A percentile compares a stretch with the other conserved stretches of the same genome.
phyloP scores from a whole-genome alignment of 2,329 filamentous ascomycete genomes.

The Beauveria rudraprayagi region DNA sequence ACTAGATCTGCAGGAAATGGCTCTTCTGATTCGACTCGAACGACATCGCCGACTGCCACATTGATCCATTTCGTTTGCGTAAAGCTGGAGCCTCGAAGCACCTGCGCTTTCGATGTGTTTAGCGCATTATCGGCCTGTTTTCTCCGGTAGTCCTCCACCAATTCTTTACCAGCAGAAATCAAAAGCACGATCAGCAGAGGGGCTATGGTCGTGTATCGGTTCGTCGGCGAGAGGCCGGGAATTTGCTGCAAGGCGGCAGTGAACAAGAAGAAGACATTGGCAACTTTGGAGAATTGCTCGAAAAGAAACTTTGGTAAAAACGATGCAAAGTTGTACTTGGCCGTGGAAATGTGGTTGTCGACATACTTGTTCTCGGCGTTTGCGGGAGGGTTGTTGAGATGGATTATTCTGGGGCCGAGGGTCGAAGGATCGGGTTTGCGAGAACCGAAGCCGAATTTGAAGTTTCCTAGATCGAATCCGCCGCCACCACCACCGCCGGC shows the following conservation, averaged over 20 bases:
- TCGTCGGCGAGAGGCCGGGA: conserved; percentile 88
- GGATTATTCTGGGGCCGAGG: conserved; percentile 83
- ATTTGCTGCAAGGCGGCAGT: conserved; percentile 93
- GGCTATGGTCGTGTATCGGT: conserved; percentile 90
- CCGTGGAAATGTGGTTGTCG: conserved; percentile 94
- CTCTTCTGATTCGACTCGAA: conserved; percentile 89
- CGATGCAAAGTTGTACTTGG: conserved; percentile 91
- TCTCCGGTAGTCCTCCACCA: conserved; percentile 87
- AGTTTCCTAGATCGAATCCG: conserved; percentile 59
- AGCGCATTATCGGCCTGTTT: conserved; percentile 78
- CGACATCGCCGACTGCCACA: conserved; percentile 83
- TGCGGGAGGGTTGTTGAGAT: conserved; percentile 91
- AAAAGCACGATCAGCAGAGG: conserved; percentile 83
- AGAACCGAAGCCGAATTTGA: conserved; percentile 88
- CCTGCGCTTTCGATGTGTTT: conserved; percentile 78
- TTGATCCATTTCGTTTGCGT: conserved; percentile 89
- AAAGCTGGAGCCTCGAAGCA: conserved; percentile 77
- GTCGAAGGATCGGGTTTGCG: conserved; percentile 83
- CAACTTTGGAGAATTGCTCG: conserved; percentile 98
- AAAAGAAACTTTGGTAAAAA: conserved; percentile 96
- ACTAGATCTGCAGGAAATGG: conserved; percentile 93
- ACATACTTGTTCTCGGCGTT: conserved; percentile 85
- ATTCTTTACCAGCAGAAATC: conserved; percentile 92
- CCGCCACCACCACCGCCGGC: conserved; percentile 19
- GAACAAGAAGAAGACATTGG: conserved; percentile 98